Evolutionary conservation across 345 rosid genomes (phyloP).

Genomic region (Euclidium syriacum): DNA sequence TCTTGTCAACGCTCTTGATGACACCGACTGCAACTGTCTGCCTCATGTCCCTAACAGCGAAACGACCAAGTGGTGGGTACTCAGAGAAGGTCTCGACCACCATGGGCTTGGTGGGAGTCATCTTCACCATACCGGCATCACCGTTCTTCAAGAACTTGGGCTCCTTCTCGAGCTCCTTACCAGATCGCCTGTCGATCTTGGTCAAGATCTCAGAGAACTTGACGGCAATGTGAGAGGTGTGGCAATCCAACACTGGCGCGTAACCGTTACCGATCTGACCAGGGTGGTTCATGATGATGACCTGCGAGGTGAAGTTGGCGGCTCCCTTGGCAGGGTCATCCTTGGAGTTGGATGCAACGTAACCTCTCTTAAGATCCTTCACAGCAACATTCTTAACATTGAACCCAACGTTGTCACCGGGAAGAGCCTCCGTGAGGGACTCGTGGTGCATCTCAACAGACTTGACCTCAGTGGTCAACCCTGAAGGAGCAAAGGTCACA

Average conservation of each 20-base stretch:
- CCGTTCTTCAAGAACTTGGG: slow-evolving; percentile 87
- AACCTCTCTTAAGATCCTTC: slow-evolving; percentile 84
- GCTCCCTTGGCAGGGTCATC: slow-evolving; percentile 86
- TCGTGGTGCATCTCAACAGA: too few relatives aligned
- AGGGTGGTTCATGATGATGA: slow-evolving; percentile 93
- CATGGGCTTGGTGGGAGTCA: slow-evolving; percentile 90
- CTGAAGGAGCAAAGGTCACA: slow-evolving; percentile 69
- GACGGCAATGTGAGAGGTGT: slow-evolving; percentile 82
- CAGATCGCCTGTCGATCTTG: too few relatives aligned
- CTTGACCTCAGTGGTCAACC: slow-evolving; percentile 77
- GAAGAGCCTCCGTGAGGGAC: too few relatives aligned
- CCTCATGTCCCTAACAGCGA: slow-evolving; percentile 87
- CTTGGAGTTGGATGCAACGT: slow-evolving; percentile 78
- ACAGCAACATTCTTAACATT: slow-evolving; percentile 79
- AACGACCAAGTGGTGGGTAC: slow-evolving; percentile 75
- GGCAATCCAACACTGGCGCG: slow-evolving; percentile 83
- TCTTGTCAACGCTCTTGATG: slow-evolving; percentile 81
- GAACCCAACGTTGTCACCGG: too few relatives aligned
- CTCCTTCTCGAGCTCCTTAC: slow-evolving; percentile 81
- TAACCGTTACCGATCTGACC: slow-evolving; percentile 89
- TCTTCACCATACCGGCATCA: slow-evolving; percentile 74
- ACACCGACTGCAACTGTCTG: slow-evolving; percentile 92
- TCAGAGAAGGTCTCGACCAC: slow-evolving; percentile 77
- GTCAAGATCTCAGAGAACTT: too few relatives aligned
- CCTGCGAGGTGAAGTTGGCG: slow-evolving; percentile 74